These are phyloP conservation scores for Aspergillus sp. DNA, from an alignment of 2,329 filamentous ascomycete genomes.

Conservation along the genomic window DNA sequence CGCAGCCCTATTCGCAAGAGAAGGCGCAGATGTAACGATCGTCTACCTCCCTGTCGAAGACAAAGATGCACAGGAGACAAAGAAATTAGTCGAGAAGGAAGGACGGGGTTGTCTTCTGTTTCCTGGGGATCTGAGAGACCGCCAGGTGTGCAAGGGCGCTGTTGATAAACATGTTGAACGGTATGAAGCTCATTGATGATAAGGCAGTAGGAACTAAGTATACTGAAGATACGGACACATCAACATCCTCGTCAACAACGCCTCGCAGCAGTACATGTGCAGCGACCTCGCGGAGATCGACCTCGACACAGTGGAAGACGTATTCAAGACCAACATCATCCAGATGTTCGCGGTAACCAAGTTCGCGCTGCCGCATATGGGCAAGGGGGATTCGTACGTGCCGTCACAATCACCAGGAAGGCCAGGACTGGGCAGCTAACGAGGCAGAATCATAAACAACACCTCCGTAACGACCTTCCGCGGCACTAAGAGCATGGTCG, in stretches of 20 bases:
- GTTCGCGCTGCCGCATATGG: slow-evolving; percentile 57
- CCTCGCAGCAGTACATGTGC: slow-evolving; percentile 57
- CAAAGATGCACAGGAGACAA: slow-evolving; percentile 56
- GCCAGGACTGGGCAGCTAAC: no score
- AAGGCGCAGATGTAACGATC: slow-evolving; percentile 59
- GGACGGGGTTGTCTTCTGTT: slow-evolving; percentile 51
- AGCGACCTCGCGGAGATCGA: slow-evolving; percentile 55
- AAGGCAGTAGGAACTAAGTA: no score
- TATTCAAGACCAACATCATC: slow-evolving; percentile 58
- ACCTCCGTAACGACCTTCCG: slow-evolving; percentile 57
- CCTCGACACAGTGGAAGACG: slow-evolving; percentile 55
- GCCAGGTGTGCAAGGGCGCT: slow-evolving; percentile 51
- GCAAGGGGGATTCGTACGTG: slow-evolving; percentile 47
- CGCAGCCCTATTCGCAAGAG: slow-evolving; percentile 57
- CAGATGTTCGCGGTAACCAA: slow-evolving; percentile 62
- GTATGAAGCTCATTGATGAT: slow-evolving; percentile 15
- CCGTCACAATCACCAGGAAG: background rate
- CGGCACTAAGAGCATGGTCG: slow-evolving; percentile 52
- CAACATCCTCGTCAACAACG: slow-evolving; percentile 60
- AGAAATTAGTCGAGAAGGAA: slow-evolving; percentile 53
- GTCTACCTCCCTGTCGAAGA: slow-evolving; percentile 58
- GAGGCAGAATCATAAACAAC: slow-evolving; percentile 56
- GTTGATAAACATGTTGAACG: slow-evolving; percentile 56
- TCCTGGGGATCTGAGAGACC: slow-evolving; percentile 51
- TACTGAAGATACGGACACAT: slow-evolving; percentile 29